phyloP scores from a whole-genome alignment of 352 stramenopile species.

The Phytophthora ramorum region DNA sequence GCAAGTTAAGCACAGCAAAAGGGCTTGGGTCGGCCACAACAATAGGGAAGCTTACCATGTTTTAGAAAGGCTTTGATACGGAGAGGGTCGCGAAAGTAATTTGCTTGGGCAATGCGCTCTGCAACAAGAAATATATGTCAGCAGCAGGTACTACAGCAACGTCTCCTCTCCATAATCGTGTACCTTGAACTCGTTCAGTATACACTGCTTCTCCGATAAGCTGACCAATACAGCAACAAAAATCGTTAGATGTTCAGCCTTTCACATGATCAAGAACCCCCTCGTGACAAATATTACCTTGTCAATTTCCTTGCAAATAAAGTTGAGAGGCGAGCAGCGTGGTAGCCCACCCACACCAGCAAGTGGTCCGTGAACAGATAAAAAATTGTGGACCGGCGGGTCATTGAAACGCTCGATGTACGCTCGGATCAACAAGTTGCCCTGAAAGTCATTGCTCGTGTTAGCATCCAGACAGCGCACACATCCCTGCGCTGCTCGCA shows the following conservation, averaged over 20 bases:
- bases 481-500: not conserved
- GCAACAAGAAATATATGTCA: constrained; percentile 20
- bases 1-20: not conserved
- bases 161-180: not conserved
- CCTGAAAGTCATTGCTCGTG: constrained; percentile 30
- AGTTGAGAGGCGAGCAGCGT: constrained; percentile 83
- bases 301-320: constrained; percentile 89
- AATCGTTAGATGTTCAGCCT: not conserved
- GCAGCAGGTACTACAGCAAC: not conserved
- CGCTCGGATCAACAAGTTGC: constrained; percentile 93
- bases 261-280: not conserved
- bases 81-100: constrained; percentile 94
- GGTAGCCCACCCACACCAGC: constrained; percentile 91
- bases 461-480: not conserved
- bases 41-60: constrained; percentile 46
- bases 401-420: constrained; percentile 95
- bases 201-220: constrained; percentile 90
- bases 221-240: constrained; percentile 35
- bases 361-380: constrained; percentile 93
- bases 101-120: constrained; percentile 90
- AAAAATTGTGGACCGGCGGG: constrained; percentile 90
- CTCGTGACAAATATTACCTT: constrained; percentile 42
- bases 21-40: not conserved
- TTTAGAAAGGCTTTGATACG: constrained; percentile 74
- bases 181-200: constrained; percentile 84